Base-by-base conservation (phyloP, 202 grass and related monocot genomes). In the Bolboschoenoplectus hybrid region DNA sequence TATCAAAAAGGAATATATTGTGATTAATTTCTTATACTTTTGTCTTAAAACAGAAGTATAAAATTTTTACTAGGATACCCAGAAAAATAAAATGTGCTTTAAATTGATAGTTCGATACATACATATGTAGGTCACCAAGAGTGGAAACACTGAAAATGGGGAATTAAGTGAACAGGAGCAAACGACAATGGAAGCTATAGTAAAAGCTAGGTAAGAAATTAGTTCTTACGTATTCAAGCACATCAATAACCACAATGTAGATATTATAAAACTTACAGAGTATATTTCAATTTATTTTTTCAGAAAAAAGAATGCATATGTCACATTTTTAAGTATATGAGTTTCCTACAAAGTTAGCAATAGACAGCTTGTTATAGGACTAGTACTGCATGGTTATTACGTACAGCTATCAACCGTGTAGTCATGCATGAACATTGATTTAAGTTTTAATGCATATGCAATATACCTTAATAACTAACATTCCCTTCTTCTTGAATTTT, bases 151-250 rank as follows among this genome's bases (percentile, higher is more conserved):
- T 46, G 85, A 87, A 86, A 84, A 70, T 86, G 89, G 94, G 7
- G 88, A 85, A 62, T 90, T 91, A 86, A 96, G 94, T 81, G 82
- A 86, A 55, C 94, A 96, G 53, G 94, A 96, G 76, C 91, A 87
- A 71, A 93, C 81, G 89, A 96, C 93, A 19, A 90, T 93, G 74
- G 91, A 96, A 73, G 91, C 93, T 73, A 96, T 96, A 82, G 91
- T 93, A 64, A 90, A 90, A 87, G 93, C 93, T 17, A 96, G 93
- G 93, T 96, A 90, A 88, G 74, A 56, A 68, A 66, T 71, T 69
- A 56, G 74, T 5, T 60, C 45, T 20, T 40, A 26, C 26, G 39
- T 38, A 83, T 69, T 62, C 47, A 71, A 56, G 43, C 50, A 55
- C 43, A n/a, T 19, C 81, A 87, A 44, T 58, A 39, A 82, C 63